Conservation (phyloP, 2,329 filamentous ascomycete species). For the Colletotrichum tropicale region DNA sequence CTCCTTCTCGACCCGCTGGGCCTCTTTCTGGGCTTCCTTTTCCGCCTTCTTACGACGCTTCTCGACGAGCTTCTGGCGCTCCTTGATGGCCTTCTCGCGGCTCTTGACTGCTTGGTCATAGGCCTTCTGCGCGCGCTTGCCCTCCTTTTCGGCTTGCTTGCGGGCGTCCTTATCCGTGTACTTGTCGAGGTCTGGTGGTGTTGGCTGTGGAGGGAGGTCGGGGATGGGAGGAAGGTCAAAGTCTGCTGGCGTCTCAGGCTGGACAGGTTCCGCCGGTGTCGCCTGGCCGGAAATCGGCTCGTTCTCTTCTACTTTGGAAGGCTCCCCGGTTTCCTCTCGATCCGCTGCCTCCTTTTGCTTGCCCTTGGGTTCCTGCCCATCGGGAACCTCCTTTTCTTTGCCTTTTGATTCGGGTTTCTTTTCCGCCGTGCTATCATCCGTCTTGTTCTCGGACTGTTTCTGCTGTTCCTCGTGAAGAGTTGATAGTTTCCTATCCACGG, state of each 20-base stretch:
- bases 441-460: neutral
- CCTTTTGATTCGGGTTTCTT: neutral
- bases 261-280: neutral
- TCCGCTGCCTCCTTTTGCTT: neutral
- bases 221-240: conserved; percentile 46
- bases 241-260: neutral
- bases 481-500: neutral
- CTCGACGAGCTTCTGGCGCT: conserved; percentile 64
- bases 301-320: neutral
- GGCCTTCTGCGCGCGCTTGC: conserved; percentile 63
- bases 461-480: conserved; percentile 4
- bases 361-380: neutral
- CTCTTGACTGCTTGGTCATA: conserved; percentile 72
- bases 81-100: conserved; percentile 66
- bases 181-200: conserved; percentile 59
- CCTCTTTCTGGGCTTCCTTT: conserved; percentile 44
- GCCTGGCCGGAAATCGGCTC: neutral
- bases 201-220: conserved; percentile 57
- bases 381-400: neutral
- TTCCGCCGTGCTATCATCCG: neutral
- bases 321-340: neutral
- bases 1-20: conserved; percentile 33
- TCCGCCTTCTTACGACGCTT: conserved; percentile 53
- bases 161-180: conserved; percentile 69
- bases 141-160: conserved; percentile 73